Conservation (phyloP, 768 basidiomycete genomes). For the Kwoniella pini region DNA sequence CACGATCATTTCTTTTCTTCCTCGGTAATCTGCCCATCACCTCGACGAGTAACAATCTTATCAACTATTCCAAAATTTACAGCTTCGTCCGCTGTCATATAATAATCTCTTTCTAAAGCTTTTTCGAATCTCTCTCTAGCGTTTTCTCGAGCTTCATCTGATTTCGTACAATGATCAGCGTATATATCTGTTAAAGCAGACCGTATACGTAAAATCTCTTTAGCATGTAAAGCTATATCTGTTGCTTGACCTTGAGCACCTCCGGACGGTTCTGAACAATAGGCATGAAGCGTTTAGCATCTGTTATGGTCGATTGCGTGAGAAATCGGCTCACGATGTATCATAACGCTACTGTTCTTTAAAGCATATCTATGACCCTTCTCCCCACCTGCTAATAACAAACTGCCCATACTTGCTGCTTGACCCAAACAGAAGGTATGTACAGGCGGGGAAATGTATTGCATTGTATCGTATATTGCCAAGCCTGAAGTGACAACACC, state of each 20-base stretch:
- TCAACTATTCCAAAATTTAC: conserved; percentile 90
- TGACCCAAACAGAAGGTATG: conserved; percentile 96
- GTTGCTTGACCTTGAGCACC: conserved; percentile 93
- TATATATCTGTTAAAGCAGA: conserved; percentile 83
- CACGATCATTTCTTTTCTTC: conserved; percentile 5
- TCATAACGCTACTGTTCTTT: conserved; percentile 96
- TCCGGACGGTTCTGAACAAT: conserved; percentile 82
- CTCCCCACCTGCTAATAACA: conserved; percentile 87
- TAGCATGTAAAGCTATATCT: conserved; percentile 96
- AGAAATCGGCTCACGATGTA: conserved; percentile 71
- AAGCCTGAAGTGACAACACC: conserved; percentile 94
- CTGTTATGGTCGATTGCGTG: too few relatives aligned
- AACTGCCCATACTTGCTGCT: conserved; percentile 93
- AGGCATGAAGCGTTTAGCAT: too few relatives aligned
- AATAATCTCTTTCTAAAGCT: conserved; percentile 91
- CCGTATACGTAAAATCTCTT: conserved; percentile 88
- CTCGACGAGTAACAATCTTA: conserved; percentile 69
- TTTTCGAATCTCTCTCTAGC: conserved; percentile 78
- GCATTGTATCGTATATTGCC: conserved; percentile 95
- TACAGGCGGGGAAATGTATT: conserved; percentile 92
- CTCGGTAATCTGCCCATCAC: conserved; percentile 10
- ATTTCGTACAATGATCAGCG: conserved; percentile 75
- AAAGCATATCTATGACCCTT: conserved; percentile 87
- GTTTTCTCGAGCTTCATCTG: conserved; percentile 65
- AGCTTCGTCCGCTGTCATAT: conserved; percentile 94